Percentiles rank a stretch among this genome's conserved stretches.
Conservation (phyloP, 2,329 filamentous ascomycete genomes). For the Geosmithia morbida region DNA sequence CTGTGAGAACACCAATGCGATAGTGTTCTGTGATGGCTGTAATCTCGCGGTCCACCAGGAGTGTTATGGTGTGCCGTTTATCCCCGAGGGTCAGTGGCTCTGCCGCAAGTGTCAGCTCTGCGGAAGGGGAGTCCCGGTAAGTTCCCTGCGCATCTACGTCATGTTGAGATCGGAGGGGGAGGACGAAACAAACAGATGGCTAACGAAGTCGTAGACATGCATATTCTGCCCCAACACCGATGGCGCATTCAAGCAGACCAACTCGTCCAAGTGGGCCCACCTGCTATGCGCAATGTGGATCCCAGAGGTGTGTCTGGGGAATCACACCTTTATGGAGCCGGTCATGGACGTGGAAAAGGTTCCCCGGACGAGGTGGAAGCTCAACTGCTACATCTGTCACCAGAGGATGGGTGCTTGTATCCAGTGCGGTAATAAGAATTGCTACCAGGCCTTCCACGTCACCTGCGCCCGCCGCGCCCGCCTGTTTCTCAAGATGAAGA, state of each 20-base stretch:
- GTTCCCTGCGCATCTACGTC: constrained; percentile 12
- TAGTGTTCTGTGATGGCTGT: constrained; percentile 97
- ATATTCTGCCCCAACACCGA: constrained; percentile 98
- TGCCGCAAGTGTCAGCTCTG: constrained; percentile 95
- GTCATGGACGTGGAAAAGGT: constrained; percentile 98
- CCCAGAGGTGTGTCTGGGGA: constrained; percentile 87
- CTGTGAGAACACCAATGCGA: constrained; percentile 97
- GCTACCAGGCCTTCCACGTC: constrained; percentile 93
- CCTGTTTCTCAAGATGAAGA: constrained; percentile 94
- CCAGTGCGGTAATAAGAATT: constrained; percentile 94
- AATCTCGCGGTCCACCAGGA: constrained; percentile 97
- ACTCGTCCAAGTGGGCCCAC: constrained; percentile 92
- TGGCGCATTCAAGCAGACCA: constrained; percentile 96
- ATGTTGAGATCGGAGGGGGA: too few species aligned
- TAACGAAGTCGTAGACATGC: constrained; percentile 47
- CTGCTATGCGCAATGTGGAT: constrained; percentile 97
- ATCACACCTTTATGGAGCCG: constrained; percentile 95
- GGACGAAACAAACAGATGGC: neutral
- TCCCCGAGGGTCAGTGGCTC: constrained; percentile 96
- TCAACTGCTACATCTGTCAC: constrained; percentile 91
- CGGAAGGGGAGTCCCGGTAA: constrained; percentile 73
- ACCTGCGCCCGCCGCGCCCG: constrained; percentile 83
- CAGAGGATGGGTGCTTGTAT: constrained; percentile 98
- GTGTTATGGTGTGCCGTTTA: constrained; percentile 97
- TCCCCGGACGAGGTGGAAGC: constrained; percentile 83